Evolutionary conservation across 192 early-diverging fungal species (phyloP), one percentile per base, ranked within the genome.

Genomic region (Podila epigama): DNA sequence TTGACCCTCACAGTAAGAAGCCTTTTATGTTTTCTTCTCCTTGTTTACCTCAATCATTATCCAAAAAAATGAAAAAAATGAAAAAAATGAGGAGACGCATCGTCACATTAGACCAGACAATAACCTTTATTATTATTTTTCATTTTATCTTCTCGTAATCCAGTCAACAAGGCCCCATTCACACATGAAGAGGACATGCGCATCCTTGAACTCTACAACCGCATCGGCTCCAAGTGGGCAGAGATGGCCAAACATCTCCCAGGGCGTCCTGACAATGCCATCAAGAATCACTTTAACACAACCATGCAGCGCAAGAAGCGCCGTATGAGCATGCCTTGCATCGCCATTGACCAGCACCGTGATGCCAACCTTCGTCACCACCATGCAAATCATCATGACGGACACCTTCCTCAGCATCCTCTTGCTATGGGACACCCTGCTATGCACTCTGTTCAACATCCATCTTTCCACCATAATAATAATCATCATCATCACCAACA

Each of bases 251-350:
- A 65, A 10, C 63, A 53, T 6, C 51, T 65, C 28, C 63, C 63
- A 28, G 63, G 63, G 9, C 63, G 63, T 18, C 63, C 63, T 16
- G 63, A 65, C 52, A 65, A 65, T n/a, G 63, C 63, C 11, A 65
- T 65, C 52, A 65, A 65, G 52, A 65, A 65, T 20, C 63, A 65
- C n/a, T 65, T 65, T 29, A 65, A 65, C 29, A 65, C 63, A 16
- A 65, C 63, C 13, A 65, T 65, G 63, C 58, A 69, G 25, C 58
- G 58, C 50, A 69, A 61, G 57, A 60, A 61, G 41, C 28, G 51
- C 8, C 37, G 60, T 9, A 70, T 70, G 68, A 63, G 60, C 22
- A 70, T 70, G 68, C 68, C 68, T 15, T 70, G 60, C 5, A 63
- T 70, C 42, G 42, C 54, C 51, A 8, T 31, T 5, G 53, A 58